Percentiles rank a stretch among this genome's conserved stretches.
Conservation (phyloP, 202 grass and related monocot species). For the Panicum virgatum region DNA sequence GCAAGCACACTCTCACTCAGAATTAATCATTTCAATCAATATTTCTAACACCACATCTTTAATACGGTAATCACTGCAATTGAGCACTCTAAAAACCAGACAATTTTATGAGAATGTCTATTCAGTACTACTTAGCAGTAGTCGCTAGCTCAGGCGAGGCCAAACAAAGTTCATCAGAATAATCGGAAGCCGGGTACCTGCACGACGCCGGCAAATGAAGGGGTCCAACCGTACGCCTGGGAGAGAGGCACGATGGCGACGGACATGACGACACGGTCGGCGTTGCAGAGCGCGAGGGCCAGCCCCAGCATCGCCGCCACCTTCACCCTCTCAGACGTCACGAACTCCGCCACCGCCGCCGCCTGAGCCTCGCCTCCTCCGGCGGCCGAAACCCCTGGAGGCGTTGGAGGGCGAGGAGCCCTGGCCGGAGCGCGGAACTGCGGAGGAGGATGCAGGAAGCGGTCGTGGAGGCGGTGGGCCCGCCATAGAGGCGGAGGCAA, state of each 20-base stretch:
- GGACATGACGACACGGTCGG: conserved; percentile 96
- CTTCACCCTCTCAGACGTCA: conserved; percentile 97
- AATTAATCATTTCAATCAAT: neutral
- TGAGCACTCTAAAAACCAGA: neutral
- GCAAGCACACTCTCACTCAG: neutral
- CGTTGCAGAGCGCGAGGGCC: conserved; percentile 96
- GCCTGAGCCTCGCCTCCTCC: conserved; percentile 31
- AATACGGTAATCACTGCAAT: neutral
- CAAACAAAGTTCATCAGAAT: conserved; percentile 19
- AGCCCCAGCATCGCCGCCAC: conserved; percentile 86
- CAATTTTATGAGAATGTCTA: neutral
- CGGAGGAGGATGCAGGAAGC: neutral
- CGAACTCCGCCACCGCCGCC: conserved; percentile 56
- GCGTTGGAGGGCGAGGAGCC: neutral
- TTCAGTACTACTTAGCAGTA: neutral
- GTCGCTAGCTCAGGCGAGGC: neutral
- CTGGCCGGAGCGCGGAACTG: conserved; percentile 11
- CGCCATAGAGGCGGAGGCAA: conserved; percentile 20
- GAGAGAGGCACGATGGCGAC: conserved; percentile 94
- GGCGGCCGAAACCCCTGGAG: conserved; percentile 25
- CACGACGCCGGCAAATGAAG: conserved; percentile 82
- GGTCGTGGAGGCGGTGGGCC: conserved; percentile 11
- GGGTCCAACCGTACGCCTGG: conserved; percentile 76
- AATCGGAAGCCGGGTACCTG: conserved; percentile 52
- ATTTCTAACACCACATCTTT: neutral